A percentile compares a stretch with the other conserved stretches of the same genome.
These are phyloP conservation scores for Aspergillus sergii DNA, from an alignment of 2,329 filamentous ascomycete species.

Conservation along the genomic window DNA sequence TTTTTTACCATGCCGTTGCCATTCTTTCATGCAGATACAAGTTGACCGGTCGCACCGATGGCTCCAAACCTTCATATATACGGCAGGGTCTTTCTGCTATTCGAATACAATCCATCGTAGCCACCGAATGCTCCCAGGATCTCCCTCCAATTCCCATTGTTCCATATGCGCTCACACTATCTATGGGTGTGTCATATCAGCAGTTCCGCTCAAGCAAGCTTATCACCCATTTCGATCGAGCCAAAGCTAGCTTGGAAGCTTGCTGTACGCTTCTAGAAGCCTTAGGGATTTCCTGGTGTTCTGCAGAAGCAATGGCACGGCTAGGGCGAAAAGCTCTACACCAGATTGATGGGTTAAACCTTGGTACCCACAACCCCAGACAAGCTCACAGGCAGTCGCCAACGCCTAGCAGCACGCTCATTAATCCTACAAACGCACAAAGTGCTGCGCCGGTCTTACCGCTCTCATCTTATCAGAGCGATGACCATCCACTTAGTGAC, in stretches of 20 bases:
- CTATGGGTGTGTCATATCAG: constrained; percentile 59
- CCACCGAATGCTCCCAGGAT: constrained; percentile 46
- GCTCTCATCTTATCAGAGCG: background rate
- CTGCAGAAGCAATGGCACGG: constrained; percentile 45
- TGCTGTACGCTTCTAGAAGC: constrained; percentile 40
- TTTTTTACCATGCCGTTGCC: constrained; percentile 60
- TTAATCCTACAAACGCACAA: background rate
- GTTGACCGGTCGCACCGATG: constrained; percentile 39
- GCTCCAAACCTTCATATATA: constrained; percentile 54
- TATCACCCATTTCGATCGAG: constrained; percentile 40
- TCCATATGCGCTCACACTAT: constrained; percentile 58
- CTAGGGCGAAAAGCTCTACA: constrained; percentile 41
- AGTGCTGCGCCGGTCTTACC: background rate
- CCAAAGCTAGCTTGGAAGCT: constrained; percentile 39
- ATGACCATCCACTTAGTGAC: background rate
- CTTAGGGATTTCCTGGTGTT: constrained; percentile 41
- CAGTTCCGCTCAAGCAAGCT: constrained; percentile 57
- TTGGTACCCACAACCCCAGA: constrained; percentile 14
- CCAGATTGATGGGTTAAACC: constrained; percentile 28
- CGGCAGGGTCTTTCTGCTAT: constrained; percentile 59
- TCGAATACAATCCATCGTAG: constrained; percentile 56
- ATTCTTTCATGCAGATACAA: constrained; percentile 58
- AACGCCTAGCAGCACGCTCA: background rate
- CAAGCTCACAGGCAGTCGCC: constrained; percentile 14
- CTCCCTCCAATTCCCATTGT: constrained; percentile 58